A percentile compares a stretch with the other conserved stretches of the same genome.
phyloP scores from a whole-genome alignment of 768 basidiomycete genomes.

The Mycena pura region DNA sequence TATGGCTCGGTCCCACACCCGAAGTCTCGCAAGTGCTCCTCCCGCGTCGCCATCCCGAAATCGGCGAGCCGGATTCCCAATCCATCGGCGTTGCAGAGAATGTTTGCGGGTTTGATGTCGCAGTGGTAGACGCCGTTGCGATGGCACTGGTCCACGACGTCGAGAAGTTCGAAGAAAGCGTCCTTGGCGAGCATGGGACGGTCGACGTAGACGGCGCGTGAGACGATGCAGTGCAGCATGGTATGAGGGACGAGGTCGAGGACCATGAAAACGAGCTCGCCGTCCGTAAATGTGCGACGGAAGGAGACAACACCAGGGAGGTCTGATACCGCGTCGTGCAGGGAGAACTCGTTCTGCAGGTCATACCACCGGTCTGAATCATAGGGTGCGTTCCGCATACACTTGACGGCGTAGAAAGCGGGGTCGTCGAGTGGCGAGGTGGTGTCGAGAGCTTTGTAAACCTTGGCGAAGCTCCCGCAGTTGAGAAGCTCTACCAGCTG shows the following conservation, averaged over 20 bases:
- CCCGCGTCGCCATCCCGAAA: not conserved
- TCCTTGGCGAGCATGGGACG: constrained; percentile 50
- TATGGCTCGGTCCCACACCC: too few relatives aligned
- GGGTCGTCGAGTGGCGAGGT: not conserved
- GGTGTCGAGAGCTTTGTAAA: constrained; percentile 80
- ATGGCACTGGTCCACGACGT: not conserved
- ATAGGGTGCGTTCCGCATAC: not conserved
- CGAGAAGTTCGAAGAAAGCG: constrained; percentile 66
- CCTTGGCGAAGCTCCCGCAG: constrained; percentile 78
- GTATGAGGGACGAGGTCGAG: constrained; percentile 46
- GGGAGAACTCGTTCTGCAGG: not conserved
- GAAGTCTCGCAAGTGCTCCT: too few relatives aligned
- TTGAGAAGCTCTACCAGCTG: not conserved
- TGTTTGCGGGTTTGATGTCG: not conserved
- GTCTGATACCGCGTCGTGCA: too few relatives aligned
- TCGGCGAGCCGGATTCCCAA: not conserved
- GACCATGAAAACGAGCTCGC: too few relatives aligned
- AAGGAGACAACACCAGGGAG: too few relatives aligned
- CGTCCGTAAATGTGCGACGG: too few relatives aligned
- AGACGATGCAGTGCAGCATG: constrained; percentile 56
- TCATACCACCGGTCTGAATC: not conserved
- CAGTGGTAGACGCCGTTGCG: not conserved
- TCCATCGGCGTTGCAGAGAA: not conserved
- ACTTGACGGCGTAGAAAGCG: constrained; percentile 3
- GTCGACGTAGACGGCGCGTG: constrained; percentile 42